Conservation (phyloP, 768 basidiomycete species). For the Ramaria sp. region DNA sequence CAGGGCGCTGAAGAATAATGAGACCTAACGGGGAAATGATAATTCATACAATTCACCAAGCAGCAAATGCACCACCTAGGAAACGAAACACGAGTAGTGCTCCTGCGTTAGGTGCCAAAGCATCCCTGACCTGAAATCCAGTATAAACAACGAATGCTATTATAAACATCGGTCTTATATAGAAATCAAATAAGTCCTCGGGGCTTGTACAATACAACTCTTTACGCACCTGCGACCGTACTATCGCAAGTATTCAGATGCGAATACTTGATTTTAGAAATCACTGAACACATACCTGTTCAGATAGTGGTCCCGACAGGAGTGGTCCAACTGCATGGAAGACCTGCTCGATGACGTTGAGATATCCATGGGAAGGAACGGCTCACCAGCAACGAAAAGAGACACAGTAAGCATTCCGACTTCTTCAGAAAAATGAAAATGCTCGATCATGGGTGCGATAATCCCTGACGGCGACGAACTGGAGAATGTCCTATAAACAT, state of each 20-base stretch:
- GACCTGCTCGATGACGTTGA: too few relatives aligned
- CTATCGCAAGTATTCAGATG: too few relatives aligned
- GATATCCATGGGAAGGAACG: too few relatives aligned
- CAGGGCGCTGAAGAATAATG: conserved; percentile 15
- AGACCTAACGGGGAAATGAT: not conserved
- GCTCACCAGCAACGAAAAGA: too few relatives aligned
- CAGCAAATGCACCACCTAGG: conserved; percentile 25
- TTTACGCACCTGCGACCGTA: not conserved
- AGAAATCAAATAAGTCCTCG: not conserved
- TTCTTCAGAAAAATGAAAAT: too few relatives aligned
- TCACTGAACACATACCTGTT: conserved; percentile 5
- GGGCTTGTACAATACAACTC: not conserved
- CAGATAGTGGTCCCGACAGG: conserved; percentile 2
- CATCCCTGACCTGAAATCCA: conserved; percentile 26
- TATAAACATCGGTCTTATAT: conserved; percentile 25
- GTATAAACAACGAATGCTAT: conserved; percentile 11
- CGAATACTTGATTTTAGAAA: too few relatives aligned
- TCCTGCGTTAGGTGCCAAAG: conserved; percentile 25
- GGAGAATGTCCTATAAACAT: not conserved
- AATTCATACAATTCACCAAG: conserved; percentile 7
- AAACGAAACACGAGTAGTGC: conserved; percentile 29
- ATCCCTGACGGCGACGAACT: conserved; percentile 5
- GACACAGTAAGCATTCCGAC: too few relatives aligned
- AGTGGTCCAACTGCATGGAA: conserved; percentile 1
- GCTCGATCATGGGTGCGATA: too few relatives aligned